Base-by-base conservation (phyloP, 2,329 filamentous ascomycete species). In the Colletotrichum scovillei region DNA sequence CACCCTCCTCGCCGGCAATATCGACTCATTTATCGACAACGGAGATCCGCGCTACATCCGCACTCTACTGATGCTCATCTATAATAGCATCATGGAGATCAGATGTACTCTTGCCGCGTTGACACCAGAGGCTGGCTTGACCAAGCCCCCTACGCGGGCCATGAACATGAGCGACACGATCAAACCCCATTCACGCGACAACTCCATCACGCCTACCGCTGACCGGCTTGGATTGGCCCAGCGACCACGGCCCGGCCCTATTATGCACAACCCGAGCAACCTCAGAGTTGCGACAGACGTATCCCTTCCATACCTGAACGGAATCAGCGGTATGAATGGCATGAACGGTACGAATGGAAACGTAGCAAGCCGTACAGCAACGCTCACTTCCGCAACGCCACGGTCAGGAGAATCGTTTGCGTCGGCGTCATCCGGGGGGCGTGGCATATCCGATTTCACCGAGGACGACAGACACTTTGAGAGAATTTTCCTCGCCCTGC, bases 381-480 rank as follows among this genome's bases (percentile, higher is more conserved):
- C 86, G 3, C 84, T 87, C 81, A 88, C 81, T 68, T 91, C 84
- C 75, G 88, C 88, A n/a, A 97, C 94, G 0, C 94, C 95, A 58
- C 91, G 94, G 28, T 97, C 94, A 8, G 93, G 92, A 56, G 95
- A 97, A 78, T 94, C 94, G 0, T 97, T 97, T 80, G 88, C 86
- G 2, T 91, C 92, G 0, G 85, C 87, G 69, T 83, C 81, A 14
- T 81, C 86, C 67, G 84, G 86, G 35, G 86, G 88, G 55, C 87
- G 88, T 56, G 87, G 86, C 59, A 84, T 86, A 8, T 81, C 90
- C 11, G 93, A 95, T 63, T 90, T 92, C 63, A 89, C 89, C 2
- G 93, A 95, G 75, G 94, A 97, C 75, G 95, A 97, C 77, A 88
- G 90, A 19, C 89, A 92, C 32, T 98, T 98, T 76, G 95, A 97